These are phyloP conservation scores for Euryodendron excelsum DNA, from an alignment of 148 eudicot genomes.

Conservation along the genomic window DNA sequence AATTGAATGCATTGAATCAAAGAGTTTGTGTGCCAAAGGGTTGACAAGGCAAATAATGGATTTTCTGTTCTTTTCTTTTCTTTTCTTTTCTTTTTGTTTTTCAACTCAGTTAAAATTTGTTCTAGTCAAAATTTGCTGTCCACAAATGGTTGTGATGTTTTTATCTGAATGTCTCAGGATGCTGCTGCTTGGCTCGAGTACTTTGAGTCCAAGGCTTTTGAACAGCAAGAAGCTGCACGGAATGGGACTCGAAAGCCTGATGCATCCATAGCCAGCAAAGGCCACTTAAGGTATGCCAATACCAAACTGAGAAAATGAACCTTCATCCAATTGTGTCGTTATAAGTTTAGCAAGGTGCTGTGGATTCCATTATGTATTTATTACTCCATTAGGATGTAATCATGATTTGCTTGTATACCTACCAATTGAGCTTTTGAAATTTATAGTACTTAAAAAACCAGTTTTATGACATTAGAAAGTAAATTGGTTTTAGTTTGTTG, in stretches of 20 bases:
- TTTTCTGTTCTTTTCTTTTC: not conserved
- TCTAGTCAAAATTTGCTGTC: not conserved
- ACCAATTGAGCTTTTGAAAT: too few relatives aligned
- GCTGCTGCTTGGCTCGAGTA: slow-evolving; percentile 99
- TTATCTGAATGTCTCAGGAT: slow-evolving; percentile 56
- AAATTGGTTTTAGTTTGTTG: not conserved
- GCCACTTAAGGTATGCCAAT: slow-evolving; percentile 78
- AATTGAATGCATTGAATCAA: not conserved
- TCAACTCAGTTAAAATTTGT: not conserved
- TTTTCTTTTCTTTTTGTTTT: not conserved
- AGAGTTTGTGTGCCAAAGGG: not conserved
- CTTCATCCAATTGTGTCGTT: not conserved
- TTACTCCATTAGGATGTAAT: too few relatives aligned
- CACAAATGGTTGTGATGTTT: not conserved
- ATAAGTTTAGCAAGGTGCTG: too few relatives aligned
- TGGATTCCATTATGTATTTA: too few relatives aligned
- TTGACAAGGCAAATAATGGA: not conserved
- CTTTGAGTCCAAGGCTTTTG: slow-evolving; percentile 99
- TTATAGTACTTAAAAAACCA: not conserved
- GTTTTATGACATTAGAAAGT: not conserved
- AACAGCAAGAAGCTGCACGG: slow-evolving; percentile 99
- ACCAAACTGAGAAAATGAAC: slow-evolving; percentile 14
- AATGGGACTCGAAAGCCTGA: slow-evolving; percentile 97
- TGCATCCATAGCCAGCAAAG: slow-evolving; percentile 99
- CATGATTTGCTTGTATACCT: too few relatives aligned